Conservation (phyloP, 2,329 filamentous ascomycete genomes). For the Hypomyces rosellus region DNA sequence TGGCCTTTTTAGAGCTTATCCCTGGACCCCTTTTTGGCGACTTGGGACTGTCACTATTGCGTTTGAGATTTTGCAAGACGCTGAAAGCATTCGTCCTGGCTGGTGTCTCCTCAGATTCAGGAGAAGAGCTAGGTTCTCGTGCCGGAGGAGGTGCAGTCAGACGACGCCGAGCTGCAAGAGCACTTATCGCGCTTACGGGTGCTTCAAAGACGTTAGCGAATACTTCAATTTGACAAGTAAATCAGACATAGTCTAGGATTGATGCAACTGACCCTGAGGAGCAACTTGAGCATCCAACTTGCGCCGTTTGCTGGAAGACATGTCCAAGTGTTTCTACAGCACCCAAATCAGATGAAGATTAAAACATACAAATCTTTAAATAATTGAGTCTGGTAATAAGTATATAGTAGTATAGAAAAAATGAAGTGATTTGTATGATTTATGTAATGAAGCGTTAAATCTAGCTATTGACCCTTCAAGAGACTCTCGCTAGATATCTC, state of each 20-base stretch:
- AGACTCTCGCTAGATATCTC: not conserved
- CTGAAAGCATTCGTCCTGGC: constrained; percentile 25
- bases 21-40: constrained; percentile 15
- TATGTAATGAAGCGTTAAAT: too few species aligned
- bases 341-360: too few species aligned
- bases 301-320: constrained; percentile 28
- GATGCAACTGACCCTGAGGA: constrained; percentile 23
- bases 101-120: constrained; percentile 16
- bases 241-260: too few species aligned
- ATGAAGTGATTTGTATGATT: not conserved
- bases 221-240: not conserved
- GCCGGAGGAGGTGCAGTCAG: constrained; percentile 15
- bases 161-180: constrained; percentile 29
- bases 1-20: not conserved
- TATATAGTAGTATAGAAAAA: not conserved
- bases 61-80: constrained; percentile 19
- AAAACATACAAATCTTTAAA: too few species aligned
- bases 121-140: constrained; percentile 8
- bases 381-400: not conserved
- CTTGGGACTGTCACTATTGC: constrained; percentile 8
- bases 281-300: constrained; percentile 26
- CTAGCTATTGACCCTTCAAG: too few species aligned
- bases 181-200: constrained; percentile 31
- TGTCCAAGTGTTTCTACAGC: constrained; percentile 11
- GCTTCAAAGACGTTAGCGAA: constrained; percentile 6